A percentile compares a stretch with the other conserved stretches of the same genome.
These are phyloP conservation scores for Pseudocercospora macadamiae DNA, from an alignment of 2,329 filamentous ascomycete species.

Conservation along the genomic window DNA sequence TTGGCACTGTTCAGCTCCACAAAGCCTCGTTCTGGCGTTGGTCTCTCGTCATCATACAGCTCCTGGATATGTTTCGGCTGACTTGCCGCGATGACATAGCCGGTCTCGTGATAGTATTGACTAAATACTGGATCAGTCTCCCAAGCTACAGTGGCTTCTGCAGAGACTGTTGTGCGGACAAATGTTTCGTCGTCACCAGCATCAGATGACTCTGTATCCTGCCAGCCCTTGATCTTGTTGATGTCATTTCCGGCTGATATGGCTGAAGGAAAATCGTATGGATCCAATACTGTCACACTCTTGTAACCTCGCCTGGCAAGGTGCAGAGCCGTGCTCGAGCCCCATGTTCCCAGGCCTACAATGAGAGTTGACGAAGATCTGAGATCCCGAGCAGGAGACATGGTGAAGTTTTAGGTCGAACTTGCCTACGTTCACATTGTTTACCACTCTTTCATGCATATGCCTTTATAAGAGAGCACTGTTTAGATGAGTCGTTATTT, in stretches of 20 bases:
- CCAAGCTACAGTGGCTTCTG: constrained; percentile 48
- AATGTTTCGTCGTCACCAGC: constrained; percentile 39
- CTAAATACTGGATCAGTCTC: constrained; percentile 47
- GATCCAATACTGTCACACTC: constrained; percentile 54
- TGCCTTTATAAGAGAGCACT: background rate
- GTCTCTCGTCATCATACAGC: constrained; percentile 26
- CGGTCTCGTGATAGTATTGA: constrained; percentile 51
- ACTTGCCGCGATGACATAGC: constrained; percentile 53
- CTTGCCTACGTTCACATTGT: background rate
- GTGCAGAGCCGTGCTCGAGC: constrained; percentile 56
- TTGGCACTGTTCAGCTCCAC: constrained; percentile 45
- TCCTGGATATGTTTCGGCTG: constrained; percentile 40
- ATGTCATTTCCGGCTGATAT: constrained; percentile 57
- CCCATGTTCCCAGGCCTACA: constrained; percentile 56
- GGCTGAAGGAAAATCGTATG: constrained; percentile 49
- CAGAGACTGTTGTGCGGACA: constrained; percentile 39
- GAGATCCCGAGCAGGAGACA: constrained; percentile 4
- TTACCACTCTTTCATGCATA: background rate
- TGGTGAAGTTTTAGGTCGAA: background rate
- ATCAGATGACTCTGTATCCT: constrained; percentile 27
- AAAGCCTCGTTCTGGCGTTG: constrained; percentile 30
- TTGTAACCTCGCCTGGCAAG: constrained; percentile 54
- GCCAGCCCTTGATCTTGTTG: constrained; percentile 48
- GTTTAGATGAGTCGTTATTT: background rate
- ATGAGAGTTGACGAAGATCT: constrained; percentile 41